Percentiles rank a stretch among this genome's conserved stretches.
Conservation (phyloP, 202 grass and related monocot genomes). For the Schoenoplectus triqueter region DNA sequence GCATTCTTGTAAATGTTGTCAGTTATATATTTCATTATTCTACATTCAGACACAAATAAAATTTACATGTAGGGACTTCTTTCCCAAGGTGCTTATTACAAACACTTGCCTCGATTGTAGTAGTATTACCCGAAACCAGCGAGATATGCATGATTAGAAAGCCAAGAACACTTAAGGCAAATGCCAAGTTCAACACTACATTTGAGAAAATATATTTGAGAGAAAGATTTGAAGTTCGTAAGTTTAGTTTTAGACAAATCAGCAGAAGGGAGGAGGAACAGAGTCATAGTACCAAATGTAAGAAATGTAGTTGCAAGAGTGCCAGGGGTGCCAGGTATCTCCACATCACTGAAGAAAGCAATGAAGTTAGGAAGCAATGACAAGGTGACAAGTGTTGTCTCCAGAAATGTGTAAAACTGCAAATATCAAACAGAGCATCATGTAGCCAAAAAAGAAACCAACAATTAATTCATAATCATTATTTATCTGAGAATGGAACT, state of each 20-base stretch:
- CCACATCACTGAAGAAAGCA: slow-evolving; percentile 85
- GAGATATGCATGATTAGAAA: slow-evolving; percentile 99
- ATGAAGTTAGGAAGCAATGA: slow-evolving; percentile 85
- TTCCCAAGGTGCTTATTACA: slow-evolving; percentile 20
- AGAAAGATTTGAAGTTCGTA: slow-evolving; percentile 4
- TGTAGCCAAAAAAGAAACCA: slow-evolving; percentile 7
- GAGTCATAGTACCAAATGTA: slow-evolving; percentile 73
- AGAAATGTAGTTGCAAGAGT: slow-evolving; percentile 93
- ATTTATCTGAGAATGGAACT: not conserved
- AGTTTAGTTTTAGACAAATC: slow-evolving; percentile 22
- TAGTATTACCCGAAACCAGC: slow-evolving; percentile 91
- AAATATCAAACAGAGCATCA: slow-evolving; percentile 29
- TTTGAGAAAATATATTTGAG: not conserved
- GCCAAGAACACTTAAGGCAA: slow-evolving; percentile 90
- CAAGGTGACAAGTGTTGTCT: slow-evolving; percentile 84
- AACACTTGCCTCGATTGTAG: slow-evolving; percentile 85
- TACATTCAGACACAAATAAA: slow-evolving; percentile 8
- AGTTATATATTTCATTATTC: not conserved
- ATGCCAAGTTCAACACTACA: slow-evolving; percentile 94
- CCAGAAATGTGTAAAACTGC: slow-evolving; percentile 97
- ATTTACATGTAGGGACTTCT: not conserved
- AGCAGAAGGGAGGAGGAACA: slow-evolving; percentile 3
- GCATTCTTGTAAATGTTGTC: not conserved
- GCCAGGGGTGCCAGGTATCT: slow-evolving; percentile 78
- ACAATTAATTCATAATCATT: not conserved